Base-by-base conservation (phyloP, 441 rosid genomes). In the Adansonia madagascariensis region DNA sequence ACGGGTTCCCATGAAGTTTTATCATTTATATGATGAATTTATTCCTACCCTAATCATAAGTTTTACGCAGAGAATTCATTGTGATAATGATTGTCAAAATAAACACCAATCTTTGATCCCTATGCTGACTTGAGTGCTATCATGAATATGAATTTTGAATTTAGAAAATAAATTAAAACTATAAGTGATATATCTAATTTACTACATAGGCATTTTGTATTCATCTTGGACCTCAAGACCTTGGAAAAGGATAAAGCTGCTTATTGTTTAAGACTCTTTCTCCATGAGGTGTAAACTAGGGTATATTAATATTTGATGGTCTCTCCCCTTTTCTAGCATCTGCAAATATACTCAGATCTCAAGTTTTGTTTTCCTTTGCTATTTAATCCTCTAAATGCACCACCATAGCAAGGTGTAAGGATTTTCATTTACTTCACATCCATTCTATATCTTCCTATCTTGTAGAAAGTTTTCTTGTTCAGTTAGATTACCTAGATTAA, bases 191-290 rank as follows among this genome's bases (percentile, higher is more conserved):
- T 31, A 14, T 6, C 4, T 62, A 27, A 11, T 62, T 11, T 8
- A 62, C n/a, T 62, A 0, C 18, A 27, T 62, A 27, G 41, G 12
- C 31, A 9, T 22, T 22, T 60, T 22, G 43, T 6, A 27, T 6
- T 6, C 15, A 8, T 61, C 66, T 61, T 24, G 66, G 43, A 61
- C 43, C 27, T 61, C 66, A 61, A 61, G 66, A 27, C 44, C 66
- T 62, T 65, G 4, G 52, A 63, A 17, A 43, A 65, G 15, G 50
- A 65, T n/a, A 65, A 65, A 41, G 70, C 70, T 65, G 50, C 2
- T 64, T 64, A 43, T 10, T 9, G 47, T 39, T 41, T 65, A 41
- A 43, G 8, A 65, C 47, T 64, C 49, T 41, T 41, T n/a, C 14
- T 4, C 22, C 10, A 2, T 41, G 50, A 0, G 44, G 8, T 12